Evolutionary conservation across 345 rosid species (phyloP).

Genomic region (Capsella bursapastoris): DNA sequence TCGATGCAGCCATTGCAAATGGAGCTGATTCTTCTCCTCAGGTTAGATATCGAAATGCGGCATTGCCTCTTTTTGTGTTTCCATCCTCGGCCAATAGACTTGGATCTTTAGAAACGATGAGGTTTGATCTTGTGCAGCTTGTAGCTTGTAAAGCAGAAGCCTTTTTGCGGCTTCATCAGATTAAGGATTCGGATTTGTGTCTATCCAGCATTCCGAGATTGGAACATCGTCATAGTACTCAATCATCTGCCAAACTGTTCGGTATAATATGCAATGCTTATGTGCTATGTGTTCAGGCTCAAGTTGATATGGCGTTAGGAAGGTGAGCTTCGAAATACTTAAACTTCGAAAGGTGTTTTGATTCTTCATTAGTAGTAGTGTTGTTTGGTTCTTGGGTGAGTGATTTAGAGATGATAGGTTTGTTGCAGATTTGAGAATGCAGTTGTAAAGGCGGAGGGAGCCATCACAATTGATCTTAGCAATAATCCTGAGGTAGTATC

Average conservation of each 20-base stretch:
- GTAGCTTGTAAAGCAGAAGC: constrained; percentile 93
- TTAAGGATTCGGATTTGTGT: constrained; percentile 72
- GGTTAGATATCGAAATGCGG: constrained; percentile 50
- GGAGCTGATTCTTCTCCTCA: constrained; percentile 89
- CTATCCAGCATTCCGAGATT: constrained; percentile 52
- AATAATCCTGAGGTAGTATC: constrained; percentile 60
- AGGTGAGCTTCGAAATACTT: constrained; percentile 69
- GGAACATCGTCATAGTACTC: constrained; percentile 43
- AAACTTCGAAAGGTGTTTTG: not conserved
- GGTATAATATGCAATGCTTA: constrained; percentile 80
- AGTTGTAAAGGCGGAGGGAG: constrained; percentile 79
- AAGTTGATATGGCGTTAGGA: constrained; percentile 92
- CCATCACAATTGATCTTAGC: constrained; percentile 58
- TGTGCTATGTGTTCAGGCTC: constrained; percentile 71
- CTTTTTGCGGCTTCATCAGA: constrained; percentile 72
- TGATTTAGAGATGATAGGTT: constrained; percentile 54
- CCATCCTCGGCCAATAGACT: not conserved
- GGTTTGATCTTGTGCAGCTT: constrained; percentile 57
- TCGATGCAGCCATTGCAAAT: constrained; percentile 71
- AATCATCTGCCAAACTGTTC: constrained; percentile 48
- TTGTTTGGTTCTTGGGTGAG: constrained; percentile 47
- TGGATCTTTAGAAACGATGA: not conserved
- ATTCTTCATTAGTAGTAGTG: constrained; percentile 21
- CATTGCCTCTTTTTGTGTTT: constrained; percentile 13
- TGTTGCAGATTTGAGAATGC: constrained; percentile 94